Evolutionary conservation across 2,329 filamentous ascomycete species (phyloP), one percentile per base, ranked within the genome.

Genomic region (Clonostachys byssicola): DNA sequence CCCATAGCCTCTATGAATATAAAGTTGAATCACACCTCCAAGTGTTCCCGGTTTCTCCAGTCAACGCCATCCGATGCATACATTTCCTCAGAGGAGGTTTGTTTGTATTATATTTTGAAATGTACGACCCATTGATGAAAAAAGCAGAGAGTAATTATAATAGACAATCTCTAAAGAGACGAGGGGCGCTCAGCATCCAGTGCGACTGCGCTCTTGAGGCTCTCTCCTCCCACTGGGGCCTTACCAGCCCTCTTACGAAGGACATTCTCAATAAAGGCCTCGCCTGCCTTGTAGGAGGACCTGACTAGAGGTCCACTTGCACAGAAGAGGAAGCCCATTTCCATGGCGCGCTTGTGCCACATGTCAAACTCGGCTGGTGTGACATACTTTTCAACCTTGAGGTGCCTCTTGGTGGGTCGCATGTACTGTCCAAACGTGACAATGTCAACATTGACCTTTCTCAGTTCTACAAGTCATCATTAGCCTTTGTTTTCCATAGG

Each of bases 401-500:
- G 92, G 67, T 99, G 94, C 41, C 92, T 83, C 77, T 97, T 99
- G 5, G 94, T 99, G 2, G 94, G 94, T 12, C 92, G 89, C 94
- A 99, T 99, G 74, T 99, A 99, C 74, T 99, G 94, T n/a, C 94
- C 94, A 57, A 99, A 99, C 0, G 94, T 99, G 49, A 99, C 91
- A 12, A 99, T 90, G 57, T 99, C 94, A 42, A 96, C 92, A 50
- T 88, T 75, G 49, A 83, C 80, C 54, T 85, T 85, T 49, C 94
- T 81, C 12, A 99, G 78, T 64, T 95, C 89, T 82, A 54, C 14
- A 12, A 35, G 12, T 17, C 17, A 17, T 45, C 8, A 5, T 10
- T 10, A 4, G 42, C 23, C 23, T 39, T 35, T 14, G 7, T 33
- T 16, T 42, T 23, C 17, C 33, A 23, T 23, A 18, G 12, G 35